A percentile compares a stretch with the other conserved stretches of the same genome.
These are phyloP conservation scores for Solanum chilense DNA, from an alignment of 257 asterid species.

Conservation along the genomic window DNA sequence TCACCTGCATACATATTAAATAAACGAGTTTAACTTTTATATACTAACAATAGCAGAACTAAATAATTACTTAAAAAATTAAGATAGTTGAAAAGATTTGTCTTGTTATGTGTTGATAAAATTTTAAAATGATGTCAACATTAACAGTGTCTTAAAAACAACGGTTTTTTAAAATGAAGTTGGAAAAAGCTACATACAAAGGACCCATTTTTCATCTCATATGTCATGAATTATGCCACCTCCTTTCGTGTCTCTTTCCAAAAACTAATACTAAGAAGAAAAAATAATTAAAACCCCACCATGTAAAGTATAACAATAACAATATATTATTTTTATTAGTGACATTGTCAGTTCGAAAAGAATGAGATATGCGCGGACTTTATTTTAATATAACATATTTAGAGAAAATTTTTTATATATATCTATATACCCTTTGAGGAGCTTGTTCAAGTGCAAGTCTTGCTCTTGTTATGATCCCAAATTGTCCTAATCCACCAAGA, in stretches of 20 bases:
- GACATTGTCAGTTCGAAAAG: too few species aligned
- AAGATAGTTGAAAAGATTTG: neutral
- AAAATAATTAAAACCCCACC: slow-evolving; percentile 12
- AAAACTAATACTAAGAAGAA: slow-evolving; percentile 34
- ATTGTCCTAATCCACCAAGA: slow-evolving; percentile 84
- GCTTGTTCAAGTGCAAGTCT: slow-evolving; percentile 72
- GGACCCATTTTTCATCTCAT: slow-evolving; percentile 16
- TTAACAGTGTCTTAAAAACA: slow-evolving; percentile 12
- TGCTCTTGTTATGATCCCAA: slow-evolving; percentile 76
- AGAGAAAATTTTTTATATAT: too few species aligned
- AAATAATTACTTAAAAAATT: neutral
- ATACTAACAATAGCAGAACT: neutral
- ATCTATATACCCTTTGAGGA: slow-evolving; percentile 74
- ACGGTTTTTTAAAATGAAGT: slow-evolving; percentile 2
- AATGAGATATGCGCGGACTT: neutral
- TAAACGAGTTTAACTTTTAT: neutral
- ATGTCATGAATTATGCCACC: neutral
- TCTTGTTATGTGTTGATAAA: neutral
- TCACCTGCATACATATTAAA: slow-evolving; percentile 31
- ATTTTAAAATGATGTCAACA: slow-evolving; percentile 1
- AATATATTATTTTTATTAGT: neutral
- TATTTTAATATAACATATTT: neutral
- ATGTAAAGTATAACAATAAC: neutral
- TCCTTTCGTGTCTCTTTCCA: slow-evolving; percentile 23
- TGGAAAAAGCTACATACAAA: neutral